Evolutionary conservation across 768 basidiomycete genomes (phyloP), one percentile per base, ranked within the genome.

Genomic region (Tulasnella sp.): DNA sequence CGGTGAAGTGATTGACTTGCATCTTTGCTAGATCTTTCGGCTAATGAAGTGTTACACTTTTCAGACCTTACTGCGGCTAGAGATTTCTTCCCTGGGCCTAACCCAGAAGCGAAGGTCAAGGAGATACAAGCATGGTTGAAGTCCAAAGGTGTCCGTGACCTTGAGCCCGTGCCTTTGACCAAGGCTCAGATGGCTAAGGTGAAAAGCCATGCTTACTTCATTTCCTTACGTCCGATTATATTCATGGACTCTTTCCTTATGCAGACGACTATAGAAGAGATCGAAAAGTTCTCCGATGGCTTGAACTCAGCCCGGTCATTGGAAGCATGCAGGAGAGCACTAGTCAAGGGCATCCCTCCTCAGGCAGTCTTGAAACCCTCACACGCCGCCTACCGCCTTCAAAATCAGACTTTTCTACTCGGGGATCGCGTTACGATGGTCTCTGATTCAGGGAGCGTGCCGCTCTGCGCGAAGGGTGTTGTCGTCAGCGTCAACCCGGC

Each of bases 351-450:
- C 21, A 93, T 97, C 41, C 94, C 94, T 3, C 82, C 91, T 10
- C 85, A 91, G 67, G 92, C 91, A 4, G 84, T 98, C 4, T 78
- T 98, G 61, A 98, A 97, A 68, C 96, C 96, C 8, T 74, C 84
- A 1, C 92, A 98, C 72, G 84, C 92, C 1, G 76, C 85, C 4
- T 92, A 90, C 67, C 84, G 92, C 22, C 75, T 98, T 7, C 91
- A 92, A 67, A 86, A 88, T 56, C 96, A 98, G 70, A 74, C 72
- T 11, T 99, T 97, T 68, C 74, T 77, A 0, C 77, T 98, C 4
- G 94, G 94, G 11, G 94, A 99, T 70, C 80, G 96, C 10, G 93
- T 97, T 38, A 87, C 85, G 17, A 96, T 94, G 88, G 92, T 97
- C 1, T 86, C 89, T 65, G 96, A 98, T 68, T 84, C 92, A 0